A percentile compares a stretch with the other conserved stretches of the same genome.
Conservation (phyloP, 2,329 filamentous ascomycete species). For the Beauveria caledonica region DNA sequence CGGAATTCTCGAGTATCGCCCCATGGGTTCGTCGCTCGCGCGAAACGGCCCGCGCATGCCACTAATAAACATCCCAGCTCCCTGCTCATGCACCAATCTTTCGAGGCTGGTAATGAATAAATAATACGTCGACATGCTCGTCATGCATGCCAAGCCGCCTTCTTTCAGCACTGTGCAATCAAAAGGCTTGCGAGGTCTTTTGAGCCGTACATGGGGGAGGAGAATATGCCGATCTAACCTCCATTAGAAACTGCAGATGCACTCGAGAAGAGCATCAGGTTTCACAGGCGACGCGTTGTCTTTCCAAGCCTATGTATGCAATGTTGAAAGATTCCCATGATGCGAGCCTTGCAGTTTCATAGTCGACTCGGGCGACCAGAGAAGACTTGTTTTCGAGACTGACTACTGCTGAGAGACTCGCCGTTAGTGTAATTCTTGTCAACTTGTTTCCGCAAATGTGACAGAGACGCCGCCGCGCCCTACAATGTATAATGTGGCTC, state of each 20-base stretch:
- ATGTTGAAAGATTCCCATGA: too few relatives aligned
- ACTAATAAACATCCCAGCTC: neutral
- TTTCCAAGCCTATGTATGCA: neutral
- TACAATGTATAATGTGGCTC: neutral
- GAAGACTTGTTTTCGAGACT: neutral
- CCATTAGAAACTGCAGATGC: neutral
- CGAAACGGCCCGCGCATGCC: slow-evolving; percentile 6
- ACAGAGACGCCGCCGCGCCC: neutral
- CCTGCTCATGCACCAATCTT: neutral
- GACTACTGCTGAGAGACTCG: too few relatives aligned
- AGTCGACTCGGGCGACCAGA: neutral
- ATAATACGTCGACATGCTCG: neutral
- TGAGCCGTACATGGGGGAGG: neutral
- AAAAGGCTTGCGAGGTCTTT: neutral
- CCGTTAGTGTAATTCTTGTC: too few relatives aligned
- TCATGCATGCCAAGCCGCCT: slow-evolving; percentile 2
- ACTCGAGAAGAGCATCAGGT: neutral
- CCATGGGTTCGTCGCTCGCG: neutral
- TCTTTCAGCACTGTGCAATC: neutral
- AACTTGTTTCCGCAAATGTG: neutral
- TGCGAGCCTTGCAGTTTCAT: too few relatives aligned
- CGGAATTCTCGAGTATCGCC: neutral
- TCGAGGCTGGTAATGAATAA: neutral
- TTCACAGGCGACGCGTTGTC: neutral
- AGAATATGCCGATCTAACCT: neutral